phyloP scores from a whole-genome alignment of 1,139 yeast species.

The Taphrina wiesneri region DNA sequence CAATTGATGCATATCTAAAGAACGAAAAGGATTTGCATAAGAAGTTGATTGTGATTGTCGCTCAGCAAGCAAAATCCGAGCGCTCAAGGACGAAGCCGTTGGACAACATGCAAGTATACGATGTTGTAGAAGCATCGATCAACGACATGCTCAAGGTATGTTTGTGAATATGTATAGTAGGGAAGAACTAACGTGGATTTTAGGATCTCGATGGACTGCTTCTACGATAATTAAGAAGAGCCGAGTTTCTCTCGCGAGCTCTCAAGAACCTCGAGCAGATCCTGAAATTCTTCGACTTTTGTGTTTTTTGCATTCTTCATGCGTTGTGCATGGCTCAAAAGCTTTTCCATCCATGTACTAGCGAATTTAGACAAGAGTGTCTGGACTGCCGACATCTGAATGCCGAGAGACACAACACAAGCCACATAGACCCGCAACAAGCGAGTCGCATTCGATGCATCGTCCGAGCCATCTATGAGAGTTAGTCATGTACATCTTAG shows the following conservation, averaged over 20 bases:
- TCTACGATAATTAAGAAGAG: not conserved
- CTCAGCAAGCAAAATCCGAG: not conserved
- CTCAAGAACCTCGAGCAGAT: not conserved
- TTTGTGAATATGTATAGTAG: not conserved
- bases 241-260: not conserved
- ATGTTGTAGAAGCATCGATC: not conserved
- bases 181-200: not conserved
- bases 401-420: conserved; percentile 6
- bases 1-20: not conserved
- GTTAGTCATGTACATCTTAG: not conserved
- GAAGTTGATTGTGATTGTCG: not conserved
- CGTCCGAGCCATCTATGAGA: conserved; percentile 7
- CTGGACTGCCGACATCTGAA: not conserved
- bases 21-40: not conserved
- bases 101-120: not conserved
- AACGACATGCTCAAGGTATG: conserved; percentile 9
- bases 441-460: conserved; percentile 6
- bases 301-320: not conserved
- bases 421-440: not conserved
- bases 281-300: not conserved
- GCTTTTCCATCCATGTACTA: not conserved
- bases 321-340: not conserved
- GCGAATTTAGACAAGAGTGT: not conserved
- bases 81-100: not conserved
- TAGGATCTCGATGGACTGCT: conserved; percentile 9